phyloP scores from a whole-genome alignment of 2,329 filamentous ascomycete species.

The Aspergillus luchuensis region DNA sequence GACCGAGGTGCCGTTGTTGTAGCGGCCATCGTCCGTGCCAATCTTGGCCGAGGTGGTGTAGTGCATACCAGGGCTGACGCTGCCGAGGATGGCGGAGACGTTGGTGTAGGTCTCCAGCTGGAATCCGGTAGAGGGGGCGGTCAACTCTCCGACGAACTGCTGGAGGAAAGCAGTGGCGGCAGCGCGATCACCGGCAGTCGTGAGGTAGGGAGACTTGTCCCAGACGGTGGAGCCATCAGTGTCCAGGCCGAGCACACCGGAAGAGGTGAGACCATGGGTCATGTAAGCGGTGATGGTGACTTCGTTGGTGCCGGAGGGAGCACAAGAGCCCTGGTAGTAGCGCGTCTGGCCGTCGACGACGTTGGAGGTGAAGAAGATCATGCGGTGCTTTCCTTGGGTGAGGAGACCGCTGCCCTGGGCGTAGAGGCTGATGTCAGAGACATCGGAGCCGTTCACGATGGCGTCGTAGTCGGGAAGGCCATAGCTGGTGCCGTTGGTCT shows the following conservation, averaged over 20 bases:
- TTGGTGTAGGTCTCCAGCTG: conserved; percentile 27
- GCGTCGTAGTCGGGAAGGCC: conserved; percentile 2
- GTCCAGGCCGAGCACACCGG: conserved; percentile 28
- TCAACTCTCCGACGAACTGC: conserved; percentile 25
- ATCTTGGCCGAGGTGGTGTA: conserved; percentile 22
- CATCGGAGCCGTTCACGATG: conserved; percentile 10
- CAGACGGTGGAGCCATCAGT: conserved; percentile 28
- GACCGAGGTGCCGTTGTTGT: conserved; percentile 18
- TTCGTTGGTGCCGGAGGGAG: conserved; percentile 17
- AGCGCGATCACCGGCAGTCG: conserved; percentile 24
- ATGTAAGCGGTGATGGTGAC: conserved; percentile 29
- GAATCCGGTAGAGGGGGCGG: conserved; percentile 22
- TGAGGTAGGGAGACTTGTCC: conserved; percentile 29
- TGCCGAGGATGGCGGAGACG: conserved; percentile 25
- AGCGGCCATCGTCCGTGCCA: conserved; percentile 23
- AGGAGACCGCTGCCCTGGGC: conserved; percentile 22
- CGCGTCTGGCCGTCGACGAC: conserved; percentile 27
- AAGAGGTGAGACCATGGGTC: conserved; percentile 32
- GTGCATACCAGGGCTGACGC: conserved; percentile 38
- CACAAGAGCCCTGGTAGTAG: conserved; percentile 31
- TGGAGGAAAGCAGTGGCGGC: conserved; percentile 25
- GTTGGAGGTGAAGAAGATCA: conserved; percentile 31
- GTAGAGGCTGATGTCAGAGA: conserved; percentile 28
- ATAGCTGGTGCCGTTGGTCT: conserved; percentile 17
- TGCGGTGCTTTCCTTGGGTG: conserved; percentile 30